Evolutionary conservation across 78 protist species (phyloP), one percentile per base, ranked within the genome.

Genomic region (slime mould (Dictyostelium discoideum)): DNA sequence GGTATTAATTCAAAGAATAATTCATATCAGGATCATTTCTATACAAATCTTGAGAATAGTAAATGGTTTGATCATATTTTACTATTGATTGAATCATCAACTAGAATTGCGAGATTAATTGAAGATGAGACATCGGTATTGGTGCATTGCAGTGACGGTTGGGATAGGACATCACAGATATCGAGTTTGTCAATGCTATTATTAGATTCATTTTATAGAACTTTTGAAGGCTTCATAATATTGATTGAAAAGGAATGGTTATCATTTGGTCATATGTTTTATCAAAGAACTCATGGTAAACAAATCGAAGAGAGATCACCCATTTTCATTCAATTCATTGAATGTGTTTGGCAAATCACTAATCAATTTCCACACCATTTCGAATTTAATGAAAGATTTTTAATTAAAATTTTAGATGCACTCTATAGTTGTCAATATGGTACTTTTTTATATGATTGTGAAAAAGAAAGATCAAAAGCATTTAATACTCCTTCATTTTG

Each of bases 141-240:
- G n/a, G 96, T 99, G 9, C 99, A 99, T 92, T 99, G 99, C 67
- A 77, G 98, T 7, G 98, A 93, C 46, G 99, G 99, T 3, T 98
- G 99, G 99, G 99, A 98, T 67, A 94, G 99, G 26, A 98, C 99
- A 2, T 65, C 97, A n/a, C 99, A 98, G 92, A 40, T 97, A 6
- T 65, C 73, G 6, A n/a, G 98, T 18, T 77, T 97, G 22, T 89
- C 98, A 7, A 76, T 86, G 93, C 29, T 98, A 44, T 3, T 96
- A 13, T 74, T 98, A 18, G 99, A 98, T 76, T 96, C 98, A 14
- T 97, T 78, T 93, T 98, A 94, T 85, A 96, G 98, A 11, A 98
- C 98, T 5, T 46, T 97, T 20, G 98, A 97, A 67, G 98, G 98
- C 5, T 98, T 98, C 74, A 50, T 20, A 1, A 96, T 96, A 7